Percentiles rank a stretch among this genome's conserved stretches.
Conservation (phyloP, 305 asterid genomes). For the Fraxinus latifolia region DNA sequence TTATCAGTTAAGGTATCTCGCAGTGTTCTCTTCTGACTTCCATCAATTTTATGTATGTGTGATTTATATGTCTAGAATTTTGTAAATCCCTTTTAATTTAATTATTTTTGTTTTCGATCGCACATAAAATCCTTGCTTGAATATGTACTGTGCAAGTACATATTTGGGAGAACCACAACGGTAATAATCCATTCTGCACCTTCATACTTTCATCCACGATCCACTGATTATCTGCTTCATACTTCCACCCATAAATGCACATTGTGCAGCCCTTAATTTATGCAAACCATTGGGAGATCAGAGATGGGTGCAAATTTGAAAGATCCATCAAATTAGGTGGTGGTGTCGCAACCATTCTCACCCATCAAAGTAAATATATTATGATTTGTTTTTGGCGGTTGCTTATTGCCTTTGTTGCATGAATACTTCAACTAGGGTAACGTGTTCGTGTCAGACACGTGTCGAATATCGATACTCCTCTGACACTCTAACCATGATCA, state of each 20-base stretch:
- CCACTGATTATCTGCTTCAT: neutral
- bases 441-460: neutral
- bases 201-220: neutral
- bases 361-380: neutral
- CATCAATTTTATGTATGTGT: neutral
- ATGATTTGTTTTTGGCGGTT: neutral
- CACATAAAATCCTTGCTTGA: constrained; percentile 2
- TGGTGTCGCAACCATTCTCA: neutral
- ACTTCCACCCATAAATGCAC: neutral
- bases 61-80: neutral
- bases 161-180: neutral
- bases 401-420: neutral
- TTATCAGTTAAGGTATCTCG: constrained; percentile 59
- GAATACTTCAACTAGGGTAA: neutral
- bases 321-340: neutral
- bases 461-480: neutral
- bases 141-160: constrained; percentile 19
- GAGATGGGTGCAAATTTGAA: neutral
- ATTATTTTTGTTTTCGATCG: neutral
- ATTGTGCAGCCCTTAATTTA: neutral
- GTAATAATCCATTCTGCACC: neutral
- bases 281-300: neutral
- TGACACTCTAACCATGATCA: neutral
- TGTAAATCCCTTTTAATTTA: neutral
- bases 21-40: neutral